These are phyloP conservation scores for Petasospora rhodanensis DNA, from an alignment of 1,139 yeast species.

Conservation along the genomic window DNA sequence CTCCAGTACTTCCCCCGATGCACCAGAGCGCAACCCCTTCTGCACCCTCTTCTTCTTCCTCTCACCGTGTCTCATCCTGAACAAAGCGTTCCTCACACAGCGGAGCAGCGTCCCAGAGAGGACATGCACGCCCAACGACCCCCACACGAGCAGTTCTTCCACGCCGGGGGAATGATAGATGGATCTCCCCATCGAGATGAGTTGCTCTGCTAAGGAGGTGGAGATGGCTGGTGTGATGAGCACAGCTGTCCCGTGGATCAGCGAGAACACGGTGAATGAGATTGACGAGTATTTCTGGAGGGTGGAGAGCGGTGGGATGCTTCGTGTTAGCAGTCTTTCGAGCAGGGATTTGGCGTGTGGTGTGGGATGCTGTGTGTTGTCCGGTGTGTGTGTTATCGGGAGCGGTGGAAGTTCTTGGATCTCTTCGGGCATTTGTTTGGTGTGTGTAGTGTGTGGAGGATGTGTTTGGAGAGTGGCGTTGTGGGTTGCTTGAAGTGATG, in stretches of 20 bases:
- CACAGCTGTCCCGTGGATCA: conserved; percentile 56
- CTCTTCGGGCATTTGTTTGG: not conserved
- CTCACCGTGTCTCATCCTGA: conserved; percentile 26
- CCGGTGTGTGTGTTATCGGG: not conserved
- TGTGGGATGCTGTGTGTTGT: not conserved
- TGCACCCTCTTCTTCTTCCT: conserved; percentile 13
- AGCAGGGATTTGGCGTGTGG: not conserved
- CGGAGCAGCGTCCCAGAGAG: conserved; percentile 50
- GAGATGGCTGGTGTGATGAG: conserved; percentile 52
- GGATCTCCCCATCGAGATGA: conserved; percentile 57
- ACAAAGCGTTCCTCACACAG: conserved; percentile 30
- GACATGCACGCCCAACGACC: conserved; percentile 47
- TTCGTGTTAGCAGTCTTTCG: not conserved
- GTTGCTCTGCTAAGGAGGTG: conserved; percentile 43
- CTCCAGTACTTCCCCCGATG: too few species aligned
- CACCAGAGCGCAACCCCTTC: too few species aligned
- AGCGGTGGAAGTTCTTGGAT: not conserved
- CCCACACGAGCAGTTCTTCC: conserved; percentile 46
- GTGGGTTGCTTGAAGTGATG: too few species aligned
- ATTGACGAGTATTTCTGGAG: conserved; percentile 62
- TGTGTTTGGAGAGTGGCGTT: too few species aligned
- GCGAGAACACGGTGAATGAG: conserved; percentile 52
- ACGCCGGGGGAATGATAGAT: conserved; percentile 52
- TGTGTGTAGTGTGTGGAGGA: too few species aligned
- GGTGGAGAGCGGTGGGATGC: conserved; percentile 29